Evolutionary conservation across 2,329 filamentous ascomycete species (phyloP).

Genomic region (Venturia asperata): DNA sequence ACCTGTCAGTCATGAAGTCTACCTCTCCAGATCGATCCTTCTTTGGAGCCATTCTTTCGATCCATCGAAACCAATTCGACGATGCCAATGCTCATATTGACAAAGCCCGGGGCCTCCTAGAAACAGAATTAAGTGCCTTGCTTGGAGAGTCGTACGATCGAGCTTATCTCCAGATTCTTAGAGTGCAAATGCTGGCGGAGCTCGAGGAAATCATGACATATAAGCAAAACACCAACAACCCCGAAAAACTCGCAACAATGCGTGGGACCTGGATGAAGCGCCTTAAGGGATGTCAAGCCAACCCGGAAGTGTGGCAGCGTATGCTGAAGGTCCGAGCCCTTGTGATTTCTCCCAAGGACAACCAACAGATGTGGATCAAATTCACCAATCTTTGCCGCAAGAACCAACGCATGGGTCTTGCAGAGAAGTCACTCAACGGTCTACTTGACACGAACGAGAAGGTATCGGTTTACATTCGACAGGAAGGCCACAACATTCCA

Average conservation of each 20-base stretch:
- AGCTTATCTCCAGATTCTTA: slow-evolving; percentile 94
- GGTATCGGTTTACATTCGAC: slow-evolving; percentile 43
- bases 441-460: slow-evolving; percentile 68
- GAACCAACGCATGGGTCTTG: slow-evolving; percentile 85
- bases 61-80: slow-evolving; percentile 92
- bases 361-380: slow-evolving; percentile 99
- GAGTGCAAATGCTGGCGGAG: slow-evolving; percentile 98
- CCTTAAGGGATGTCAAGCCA: slow-evolving; percentile 88
- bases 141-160: slow-evolving; percentile 98
- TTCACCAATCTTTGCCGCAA: slow-evolving; percentile 98
- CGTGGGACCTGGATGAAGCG: slow-evolving; percentile 92
- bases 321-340: slow-evolving; percentile 93
- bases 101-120: slow-evolving; percentile 84
- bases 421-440: slow-evolving; percentile 88
- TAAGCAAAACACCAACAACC: slow-evolving; percentile 76
- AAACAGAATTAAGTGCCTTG: slow-evolving; percentile 89
- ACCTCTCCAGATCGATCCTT: slow-evolving; percentile 92
- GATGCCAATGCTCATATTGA: slow-evolving; percentile 85
- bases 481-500: slow-evolving; percentile 42
- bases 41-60: slow-evolving; percentile 90
- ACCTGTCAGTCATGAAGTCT: slow-evolving; percentile 89
- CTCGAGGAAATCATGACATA: slow-evolving; percentile 97
- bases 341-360: slow-evolving; percentile 85
- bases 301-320: slow-evolving; percentile 96
- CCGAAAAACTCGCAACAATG: slow-evolving; percentile 83